Percentiles rank a stretch among this genome's conserved stretches.
Evolutionary conservation across 257 asterid species (phyloP).

Genomic region (Cordia subcordata): DNA sequence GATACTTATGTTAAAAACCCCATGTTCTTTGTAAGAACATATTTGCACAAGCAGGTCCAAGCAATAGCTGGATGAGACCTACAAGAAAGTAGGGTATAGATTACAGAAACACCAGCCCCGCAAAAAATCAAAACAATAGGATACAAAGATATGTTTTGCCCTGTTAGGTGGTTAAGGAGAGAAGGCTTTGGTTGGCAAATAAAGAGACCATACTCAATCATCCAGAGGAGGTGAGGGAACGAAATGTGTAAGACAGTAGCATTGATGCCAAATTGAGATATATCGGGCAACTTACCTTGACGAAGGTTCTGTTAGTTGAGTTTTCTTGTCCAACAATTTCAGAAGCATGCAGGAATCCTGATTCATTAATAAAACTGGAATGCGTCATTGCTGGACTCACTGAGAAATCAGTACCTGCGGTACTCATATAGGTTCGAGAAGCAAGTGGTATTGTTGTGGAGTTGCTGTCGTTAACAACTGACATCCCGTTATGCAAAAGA

Average conservation of each 20-base stretch:
- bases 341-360: constrained; percentile 39
- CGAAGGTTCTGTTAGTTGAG: constrained; percentile 48
- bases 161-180: not conserved
- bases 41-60: no score
- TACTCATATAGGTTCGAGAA: constrained; percentile 49
- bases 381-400: constrained; percentile 36
- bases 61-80: no score
- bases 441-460: constrained; percentile 28
- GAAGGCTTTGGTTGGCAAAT: not conserved
- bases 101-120: no score
- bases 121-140: no score
- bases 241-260: not conserved
- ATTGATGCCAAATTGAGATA: not conserved
- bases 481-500: not conserved
- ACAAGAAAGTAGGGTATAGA: no score
- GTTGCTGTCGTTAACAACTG: not conserved
- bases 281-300: constrained; percentile 38
- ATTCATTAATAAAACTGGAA: constrained; percentile 42
- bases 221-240: not conserved
- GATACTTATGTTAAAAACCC: not conserved
- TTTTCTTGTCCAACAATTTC: constrained; percentile 40
- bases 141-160: no score
- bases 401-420: constrained; percentile 40
- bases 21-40: no score
- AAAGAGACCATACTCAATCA: not conserved